Conservation (phyloP, 2,329 filamentous ascomycete species). For the Xylaria sp. region DNA sequence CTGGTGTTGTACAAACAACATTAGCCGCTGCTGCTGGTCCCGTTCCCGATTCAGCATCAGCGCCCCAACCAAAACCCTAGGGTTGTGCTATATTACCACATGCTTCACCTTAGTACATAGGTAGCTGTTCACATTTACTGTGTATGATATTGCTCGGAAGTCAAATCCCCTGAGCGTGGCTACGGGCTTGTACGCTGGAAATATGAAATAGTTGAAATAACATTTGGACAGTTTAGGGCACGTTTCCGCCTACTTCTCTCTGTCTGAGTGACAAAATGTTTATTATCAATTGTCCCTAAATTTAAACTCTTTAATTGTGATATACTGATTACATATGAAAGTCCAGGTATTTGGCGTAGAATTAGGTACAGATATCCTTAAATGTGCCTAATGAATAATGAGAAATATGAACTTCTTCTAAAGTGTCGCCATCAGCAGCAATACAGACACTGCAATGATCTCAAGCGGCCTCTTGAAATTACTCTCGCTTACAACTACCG, state of each 20-base stretch:
- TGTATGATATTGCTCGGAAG: slow-evolving; percentile 25
- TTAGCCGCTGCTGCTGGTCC: slow-evolving; percentile 46
- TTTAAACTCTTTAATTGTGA: neutral
- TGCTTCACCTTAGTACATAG: slow-evolving; percentile 18
- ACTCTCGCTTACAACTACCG: slow-evolving; percentile 5
- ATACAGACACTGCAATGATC: slow-evolving; percentile 4
- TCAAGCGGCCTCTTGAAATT: slow-evolving; percentile 1
- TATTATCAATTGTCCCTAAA: neutral
- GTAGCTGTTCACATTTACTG: slow-evolving; percentile 10
- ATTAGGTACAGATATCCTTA: neutral
- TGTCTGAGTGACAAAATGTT: neutral
- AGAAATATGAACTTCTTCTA: slow-evolving; percentile 1
- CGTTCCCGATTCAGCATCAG: slow-evolving; percentile 36
- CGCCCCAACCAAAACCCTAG: slow-evolving; percentile 44
- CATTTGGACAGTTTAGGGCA: neutral
- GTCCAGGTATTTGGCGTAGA: neutral
- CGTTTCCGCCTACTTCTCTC: neutral
- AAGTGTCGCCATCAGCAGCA: slow-evolving; percentile 13
- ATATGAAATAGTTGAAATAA: slow-evolving; percentile 22
- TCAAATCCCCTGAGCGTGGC: neutral
- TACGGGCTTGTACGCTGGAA: neutral
- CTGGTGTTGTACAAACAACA: slow-evolving; percentile 49
- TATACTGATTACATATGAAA: neutral
- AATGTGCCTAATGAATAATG: neutral
- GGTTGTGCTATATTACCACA: slow-evolving; percentile 1